These are phyloP conservation scores for Cryptosporidium viatorum DNA, from an alignment of 169 alveolate species.

Conservation along the genomic window DNA sequence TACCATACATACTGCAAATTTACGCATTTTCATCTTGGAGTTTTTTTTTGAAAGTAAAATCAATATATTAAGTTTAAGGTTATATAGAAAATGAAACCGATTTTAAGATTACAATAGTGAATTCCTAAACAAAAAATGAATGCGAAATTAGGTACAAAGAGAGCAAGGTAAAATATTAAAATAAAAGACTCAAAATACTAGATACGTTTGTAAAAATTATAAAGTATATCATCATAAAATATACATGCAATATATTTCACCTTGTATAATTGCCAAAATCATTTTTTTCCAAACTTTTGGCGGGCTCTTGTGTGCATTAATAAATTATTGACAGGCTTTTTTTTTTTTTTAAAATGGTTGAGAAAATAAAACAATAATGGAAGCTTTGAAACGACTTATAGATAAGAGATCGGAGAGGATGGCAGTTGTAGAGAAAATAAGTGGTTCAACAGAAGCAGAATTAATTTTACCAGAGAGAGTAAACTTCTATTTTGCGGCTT, in stretches of 20 bases:
- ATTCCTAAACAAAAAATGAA: not conserved
- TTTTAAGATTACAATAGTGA: too few relatives aligned
- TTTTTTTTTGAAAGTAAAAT: not conserved
- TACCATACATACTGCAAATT: not conserved
- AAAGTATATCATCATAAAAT: too few relatives aligned
- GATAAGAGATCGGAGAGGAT: slow-evolving; percentile 28
- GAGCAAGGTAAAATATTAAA: not conserved
- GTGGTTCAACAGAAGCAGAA: not conserved
- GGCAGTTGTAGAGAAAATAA: not conserved
- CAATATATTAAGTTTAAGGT: too few relatives aligned
- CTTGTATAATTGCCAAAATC: too few relatives aligned
- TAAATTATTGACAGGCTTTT: not conserved
- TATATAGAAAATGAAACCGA: too few relatives aligned
- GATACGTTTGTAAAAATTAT: not conserved
- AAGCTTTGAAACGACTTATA: slow-evolving; percentile 19
- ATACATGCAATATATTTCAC: too few relatives aligned
- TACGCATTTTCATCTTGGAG: not conserved
- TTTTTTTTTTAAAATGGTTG: not conserved
- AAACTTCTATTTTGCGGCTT: slow-evolving; percentile 59
- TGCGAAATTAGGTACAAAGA: not conserved
- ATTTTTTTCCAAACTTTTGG: not conserved
- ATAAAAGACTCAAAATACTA: too few relatives aligned
- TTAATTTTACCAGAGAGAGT: slow-evolving; percentile 42
- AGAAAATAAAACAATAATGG: slow-evolving; percentile 14
- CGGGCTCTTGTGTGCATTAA: slow-evolving; percentile 32